phyloP scores from a whole-genome alignment of 768 basidiomycete genomes.

The Dioszegia aurantiaca region DNA sequence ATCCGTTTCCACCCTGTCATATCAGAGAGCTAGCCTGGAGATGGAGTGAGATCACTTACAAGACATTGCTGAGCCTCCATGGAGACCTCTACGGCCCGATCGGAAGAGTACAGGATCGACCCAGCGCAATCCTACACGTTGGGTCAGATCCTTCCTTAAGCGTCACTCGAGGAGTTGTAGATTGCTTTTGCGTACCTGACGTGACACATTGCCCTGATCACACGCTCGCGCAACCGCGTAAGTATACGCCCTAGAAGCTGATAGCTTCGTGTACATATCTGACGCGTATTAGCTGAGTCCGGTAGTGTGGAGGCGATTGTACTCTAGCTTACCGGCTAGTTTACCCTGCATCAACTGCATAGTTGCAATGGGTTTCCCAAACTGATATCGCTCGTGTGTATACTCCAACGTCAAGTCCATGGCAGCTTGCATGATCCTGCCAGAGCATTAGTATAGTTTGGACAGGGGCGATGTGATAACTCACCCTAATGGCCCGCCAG shows the following conservation, averaged over 20 bases:
- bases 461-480: slow-evolving; percentile 6
- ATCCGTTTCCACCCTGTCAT: slow-evolving; percentile 75
- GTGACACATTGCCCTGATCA: slow-evolving; percentile 56
- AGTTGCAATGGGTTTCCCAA: slow-evolving; percentile 77
- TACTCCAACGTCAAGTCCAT: slow-evolving; percentile 73
- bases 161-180: no score
- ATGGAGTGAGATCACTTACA: slow-evolving; percentile 45
- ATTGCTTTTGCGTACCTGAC: slow-evolving; percentile 50
- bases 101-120: slow-evolving; percentile 88
- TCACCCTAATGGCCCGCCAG: slow-evolving; percentile 86
- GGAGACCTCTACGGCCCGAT: slow-evolving; percentile 85
- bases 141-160: no score
- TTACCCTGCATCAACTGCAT: slow-evolving; percentile 96
- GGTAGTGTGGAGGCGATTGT: background rate
- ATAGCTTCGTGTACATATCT: slow-evolving; percentile 93
- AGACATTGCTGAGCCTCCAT: slow-evolving; percentile 89
- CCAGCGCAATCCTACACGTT: slow-evolving; percentile 92
- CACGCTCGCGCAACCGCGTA: slow-evolving; percentile 90
- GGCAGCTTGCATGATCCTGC: slow-evolving; percentile 84
- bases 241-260: slow-evolving; percentile 82
- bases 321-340: slow-evolving; percentile 41
- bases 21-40: slow-evolving; percentile 15
- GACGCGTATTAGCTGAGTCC: slow-evolving; percentile 35
- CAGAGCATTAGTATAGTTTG: slow-evolving; percentile 2
- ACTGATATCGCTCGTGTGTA: slow-evolving; percentile 89